These are phyloP conservation scores for Fusarium miscanthi DNA, from an alignment of 2,329 filamentous ascomycete genomes.

Conservation along the genomic window DNA sequence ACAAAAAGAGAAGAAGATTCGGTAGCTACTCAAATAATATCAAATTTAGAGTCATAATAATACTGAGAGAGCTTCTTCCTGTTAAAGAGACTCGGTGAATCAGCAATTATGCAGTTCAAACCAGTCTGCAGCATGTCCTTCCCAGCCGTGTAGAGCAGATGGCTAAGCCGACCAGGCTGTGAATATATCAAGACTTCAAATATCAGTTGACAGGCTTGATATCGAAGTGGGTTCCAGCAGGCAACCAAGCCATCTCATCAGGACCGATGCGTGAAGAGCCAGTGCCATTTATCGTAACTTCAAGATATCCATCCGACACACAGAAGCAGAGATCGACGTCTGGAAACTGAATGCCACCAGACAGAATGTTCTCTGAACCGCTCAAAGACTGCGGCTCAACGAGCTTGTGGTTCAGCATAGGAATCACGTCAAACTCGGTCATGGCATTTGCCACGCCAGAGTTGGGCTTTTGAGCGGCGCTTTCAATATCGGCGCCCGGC, in stretches of 20 bases:
- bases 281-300: background rate
- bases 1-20: fast-evolving
- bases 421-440: background rate
- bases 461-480: background rate
- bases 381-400: background rate
- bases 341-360: background rate
- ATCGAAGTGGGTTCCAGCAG: background rate
- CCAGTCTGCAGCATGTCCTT: background rate
- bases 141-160: too few relatives aligned
- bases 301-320: background rate
- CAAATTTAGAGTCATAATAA: fast-evolving
- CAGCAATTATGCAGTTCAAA: background rate
- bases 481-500: background rate
- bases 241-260: background rate
- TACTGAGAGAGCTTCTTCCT: background rate
- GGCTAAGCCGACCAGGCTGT: background rate
- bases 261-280: background rate
- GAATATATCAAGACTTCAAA: background rate
- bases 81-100: background rate
- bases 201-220: background rate
- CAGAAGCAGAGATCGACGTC: background rate
- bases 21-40: fast-evolving
- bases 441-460: too few relatives aligned
- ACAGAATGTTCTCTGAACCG: background rate
- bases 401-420: background rate